These are phyloP conservation scores for Dioszegia aurantiaca DNA, from an alignment of 768 basidiomycete species.

Conservation along the genomic window DNA sequence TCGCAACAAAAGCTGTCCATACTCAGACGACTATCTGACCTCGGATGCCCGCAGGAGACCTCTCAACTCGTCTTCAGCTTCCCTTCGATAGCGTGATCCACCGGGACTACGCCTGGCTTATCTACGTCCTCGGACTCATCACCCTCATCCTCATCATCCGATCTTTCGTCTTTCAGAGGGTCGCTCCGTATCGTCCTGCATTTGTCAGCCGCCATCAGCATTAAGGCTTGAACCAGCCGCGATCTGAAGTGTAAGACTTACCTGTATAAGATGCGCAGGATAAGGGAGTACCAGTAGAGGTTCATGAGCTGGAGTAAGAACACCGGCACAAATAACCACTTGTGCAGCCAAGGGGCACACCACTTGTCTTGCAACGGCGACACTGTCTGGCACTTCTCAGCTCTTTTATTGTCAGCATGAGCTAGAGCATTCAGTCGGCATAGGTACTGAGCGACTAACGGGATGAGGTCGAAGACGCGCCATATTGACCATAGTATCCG, in stretches of 20 bases:
- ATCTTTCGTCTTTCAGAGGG: neutral
- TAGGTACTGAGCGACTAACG: no score
- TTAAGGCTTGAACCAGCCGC: no score
- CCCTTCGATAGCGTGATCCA: no score
- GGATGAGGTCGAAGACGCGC: constrained; percentile 69
- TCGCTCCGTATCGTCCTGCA: neutral
- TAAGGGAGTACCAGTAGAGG: constrained; percentile 87
- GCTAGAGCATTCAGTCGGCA: no score
- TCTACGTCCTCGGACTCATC: neutral
- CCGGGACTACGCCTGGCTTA: neutral
- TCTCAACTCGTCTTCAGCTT: no score
- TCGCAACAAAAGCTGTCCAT: no score
- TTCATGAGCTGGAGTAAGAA: constrained; percentile 76
- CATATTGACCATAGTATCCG: constrained; percentile 83
- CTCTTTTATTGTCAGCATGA: constrained; percentile 18
- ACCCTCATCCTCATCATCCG: neutral
- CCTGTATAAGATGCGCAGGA: constrained; percentile 72
- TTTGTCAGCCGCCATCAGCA: no score
- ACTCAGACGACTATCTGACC: no score
- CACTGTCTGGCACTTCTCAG: constrained; percentile 20
- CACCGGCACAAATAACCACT: constrained; percentile 66
- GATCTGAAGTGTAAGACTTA: constrained; percentile 52
- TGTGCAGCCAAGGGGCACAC: constrained; percentile 60
- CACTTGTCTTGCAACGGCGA: constrained; percentile 63
- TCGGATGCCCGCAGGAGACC: no score